These are phyloP conservation scores for Penicillium longicatenatum DNA, from an alignment of 495 filamentous ascomycete genomes.

Conservation along the genomic window DNA sequence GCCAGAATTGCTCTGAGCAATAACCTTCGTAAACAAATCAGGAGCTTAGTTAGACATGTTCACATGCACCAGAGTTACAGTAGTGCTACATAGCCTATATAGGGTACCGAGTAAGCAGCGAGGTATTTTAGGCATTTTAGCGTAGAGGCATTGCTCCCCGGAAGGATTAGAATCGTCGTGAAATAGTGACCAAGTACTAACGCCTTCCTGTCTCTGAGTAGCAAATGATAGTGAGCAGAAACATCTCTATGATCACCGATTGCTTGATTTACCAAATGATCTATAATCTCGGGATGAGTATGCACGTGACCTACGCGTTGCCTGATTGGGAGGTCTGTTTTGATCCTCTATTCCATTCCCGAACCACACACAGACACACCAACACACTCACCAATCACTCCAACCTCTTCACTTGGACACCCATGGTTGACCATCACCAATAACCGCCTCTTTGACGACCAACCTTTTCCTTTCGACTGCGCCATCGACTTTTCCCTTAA, in stretches of 20 bases:
- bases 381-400: not conserved
- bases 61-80: no score
- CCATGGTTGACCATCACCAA: conserved; percentile 14
- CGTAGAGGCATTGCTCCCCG: no score
- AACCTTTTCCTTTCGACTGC: not conserved
- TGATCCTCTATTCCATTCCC: conserved; percentile 24
- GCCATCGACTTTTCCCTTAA: not conserved
- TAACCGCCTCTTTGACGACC: conserved; percentile 2
- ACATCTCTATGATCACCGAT: no score
- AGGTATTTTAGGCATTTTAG: no score
- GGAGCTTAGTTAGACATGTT: not conserved
- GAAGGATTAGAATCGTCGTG: no score
- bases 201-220: no score
- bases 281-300: not conserved
- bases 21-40: no score
- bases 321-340: conserved; percentile 31
- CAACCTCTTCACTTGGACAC: not conserved
- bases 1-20: not conserved
- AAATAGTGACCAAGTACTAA: no score
- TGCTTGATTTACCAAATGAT: not conserved
- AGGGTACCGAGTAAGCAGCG: no score
- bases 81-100: no score
- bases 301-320: conserved; percentile 28
- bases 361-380: conserved; percentile 12
- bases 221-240: no score